These are phyloP conservation scores for Penicillium nordicum DNA, from an alignment of 2,329 filamentous ascomycete species.

Conservation along the genomic window DNA sequence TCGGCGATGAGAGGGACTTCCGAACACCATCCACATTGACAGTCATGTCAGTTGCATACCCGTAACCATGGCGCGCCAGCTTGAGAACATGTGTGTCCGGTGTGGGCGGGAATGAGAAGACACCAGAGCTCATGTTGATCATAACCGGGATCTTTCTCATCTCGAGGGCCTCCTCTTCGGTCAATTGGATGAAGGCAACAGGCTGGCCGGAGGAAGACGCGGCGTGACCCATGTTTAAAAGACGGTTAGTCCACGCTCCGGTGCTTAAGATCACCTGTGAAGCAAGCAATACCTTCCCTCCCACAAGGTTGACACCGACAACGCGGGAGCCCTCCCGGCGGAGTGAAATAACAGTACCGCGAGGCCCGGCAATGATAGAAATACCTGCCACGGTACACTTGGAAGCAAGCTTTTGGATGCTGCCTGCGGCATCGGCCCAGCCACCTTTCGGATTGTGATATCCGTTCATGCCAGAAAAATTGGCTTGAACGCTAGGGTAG, in stretches of 20 bases:
- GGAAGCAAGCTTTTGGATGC: conserved; percentile 36
- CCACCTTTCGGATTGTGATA: conserved; percentile 64
- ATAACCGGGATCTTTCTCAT: conserved; percentile 63
- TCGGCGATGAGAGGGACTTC: conserved; percentile 35
- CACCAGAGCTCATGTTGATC: conserved; percentile 42
- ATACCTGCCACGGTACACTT: conserved; percentile 35
- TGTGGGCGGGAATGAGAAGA: conserved; percentile 51
- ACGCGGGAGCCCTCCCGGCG: conserved; percentile 31
- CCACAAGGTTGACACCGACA: conserved; percentile 57
- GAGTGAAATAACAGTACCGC: conserved; percentile 28
- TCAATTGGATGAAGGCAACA: conserved; percentile 70
- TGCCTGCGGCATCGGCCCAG: conserved; percentile 72
- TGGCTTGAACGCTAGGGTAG: conserved; percentile 34
- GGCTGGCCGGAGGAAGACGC: conserved; percentile 75
- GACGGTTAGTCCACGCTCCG: conserved; percentile 75
- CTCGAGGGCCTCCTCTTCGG: conserved; percentile 60
- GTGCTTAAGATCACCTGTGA: conserved; percentile 75
- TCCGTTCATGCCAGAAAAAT: conserved; percentile 65
- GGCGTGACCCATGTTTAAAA: conserved; percentile 70
- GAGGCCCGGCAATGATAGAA: conserved; percentile 44
- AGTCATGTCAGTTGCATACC: conserved; percentile 48
- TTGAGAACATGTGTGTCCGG: conserved; percentile 54
- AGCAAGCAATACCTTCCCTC: conserved; percentile 52
- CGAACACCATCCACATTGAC: conserved; percentile 17
- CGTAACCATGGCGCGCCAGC: conserved; percentile 63